Conservation (phyloP, 352 stramenopile species). For the Phytophthora cactorum region DNA sequence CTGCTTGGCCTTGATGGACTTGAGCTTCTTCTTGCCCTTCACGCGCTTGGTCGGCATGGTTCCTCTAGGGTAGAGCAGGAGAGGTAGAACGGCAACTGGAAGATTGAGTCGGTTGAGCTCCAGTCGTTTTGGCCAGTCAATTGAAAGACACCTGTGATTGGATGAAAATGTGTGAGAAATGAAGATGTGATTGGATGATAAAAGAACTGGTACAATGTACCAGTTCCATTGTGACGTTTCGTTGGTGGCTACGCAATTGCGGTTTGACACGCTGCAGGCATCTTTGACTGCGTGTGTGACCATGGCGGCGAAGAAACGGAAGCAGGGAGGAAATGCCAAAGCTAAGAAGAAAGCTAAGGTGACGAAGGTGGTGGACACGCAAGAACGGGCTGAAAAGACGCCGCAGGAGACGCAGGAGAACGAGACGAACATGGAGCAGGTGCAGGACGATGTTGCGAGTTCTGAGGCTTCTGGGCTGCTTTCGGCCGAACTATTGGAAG, state of each 20-base stretch:
- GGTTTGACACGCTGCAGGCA: conserved; percentile 8
- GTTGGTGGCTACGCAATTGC: conserved; percentile 9
- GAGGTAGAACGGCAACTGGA: conserved; percentile 11
- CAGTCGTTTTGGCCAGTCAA: conserved; percentile 28
- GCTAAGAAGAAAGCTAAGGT: conserved; percentile 59
- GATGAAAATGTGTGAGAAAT: conserved; percentile 8
- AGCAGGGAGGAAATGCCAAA: conserved; percentile 39
- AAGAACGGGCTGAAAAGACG: conserved; percentile 15
- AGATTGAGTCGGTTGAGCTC: conserved; percentile 3
- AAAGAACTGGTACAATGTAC: conserved; percentile 15
- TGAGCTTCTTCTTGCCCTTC: conserved; percentile 91
- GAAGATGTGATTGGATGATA: conserved; percentile 16
- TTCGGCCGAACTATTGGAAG: conserved; percentile 66
- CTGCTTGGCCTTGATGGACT: conserved; percentile 91
- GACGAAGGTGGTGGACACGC: conserved; percentile 3
- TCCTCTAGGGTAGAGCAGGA: neutral
- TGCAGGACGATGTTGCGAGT: conserved; percentile 1
- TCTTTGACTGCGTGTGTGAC: conserved; percentile 11
- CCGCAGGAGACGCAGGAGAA: conserved; percentile 24
- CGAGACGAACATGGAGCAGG: conserved; percentile 21
- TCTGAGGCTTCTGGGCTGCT: conserved; percentile 45
- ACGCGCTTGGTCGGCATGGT: conserved; percentile 88
- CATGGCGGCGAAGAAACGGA: conserved; percentile 74
- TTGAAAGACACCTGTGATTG: conserved; percentile 16
- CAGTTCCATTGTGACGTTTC: neutral